phyloP scores from a whole-genome alignment of 768 basidiomycete genomes.

The Arthromyces matolae region DNA sequence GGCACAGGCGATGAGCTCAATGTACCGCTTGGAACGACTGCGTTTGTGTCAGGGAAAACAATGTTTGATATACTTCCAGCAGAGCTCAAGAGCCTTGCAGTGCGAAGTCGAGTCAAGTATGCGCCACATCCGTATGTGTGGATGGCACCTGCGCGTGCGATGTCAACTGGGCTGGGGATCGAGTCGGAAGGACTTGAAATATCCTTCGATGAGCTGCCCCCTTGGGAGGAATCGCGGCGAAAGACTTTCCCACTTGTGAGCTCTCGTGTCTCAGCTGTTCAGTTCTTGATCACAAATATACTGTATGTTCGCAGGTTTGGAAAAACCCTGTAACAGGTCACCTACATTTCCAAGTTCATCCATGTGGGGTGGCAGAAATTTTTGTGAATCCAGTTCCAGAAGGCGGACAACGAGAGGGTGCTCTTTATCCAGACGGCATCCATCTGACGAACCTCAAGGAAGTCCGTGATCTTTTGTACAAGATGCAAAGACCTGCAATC shows the following conservation, averaged over 20 bases:
- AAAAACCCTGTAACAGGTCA: slow-evolving; percentile 85
- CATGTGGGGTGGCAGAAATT: slow-evolving; percentile 67
- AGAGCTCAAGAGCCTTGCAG: slow-evolving; percentile 75
- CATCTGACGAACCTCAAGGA: slow-evolving; percentile 68
- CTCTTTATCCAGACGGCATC: slow-evolving; percentile 81
- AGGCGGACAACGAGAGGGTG: slow-evolving; percentile 51
- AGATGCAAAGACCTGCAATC: slow-evolving; percentile 87
- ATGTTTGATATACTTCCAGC: slow-evolving; percentile 80
- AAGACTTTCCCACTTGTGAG: slow-evolving; percentile 65
- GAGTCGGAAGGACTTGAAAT: slow-evolving; percentile 75
- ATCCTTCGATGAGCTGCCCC: slow-evolving; percentile 60
- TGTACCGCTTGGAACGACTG: slow-evolving; percentile 85
- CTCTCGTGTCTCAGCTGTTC: slow-evolving; percentile 23
- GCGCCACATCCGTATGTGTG: slow-evolving; percentile 88
- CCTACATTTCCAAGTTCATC: slow-evolving; percentile 90
- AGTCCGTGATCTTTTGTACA: slow-evolving; percentile 73
- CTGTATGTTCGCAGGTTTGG: slow-evolving; percentile 59
- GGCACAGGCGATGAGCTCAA: slow-evolving; percentile 79
- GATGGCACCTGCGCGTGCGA: slow-evolving; percentile 77
- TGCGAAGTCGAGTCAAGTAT: slow-evolving; percentile 71
- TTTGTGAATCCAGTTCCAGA: slow-evolving; percentile 70
- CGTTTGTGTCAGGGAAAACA: slow-evolving; percentile 74
- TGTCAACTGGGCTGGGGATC: slow-evolving; percentile 80
- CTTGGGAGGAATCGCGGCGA: slow-evolving; percentile 76
- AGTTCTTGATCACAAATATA: not conserved